Evolutionary conservation across 2,329 filamentous ascomycete genomes (phyloP).

Genomic region (Colletotrichum destructivum): DNA sequence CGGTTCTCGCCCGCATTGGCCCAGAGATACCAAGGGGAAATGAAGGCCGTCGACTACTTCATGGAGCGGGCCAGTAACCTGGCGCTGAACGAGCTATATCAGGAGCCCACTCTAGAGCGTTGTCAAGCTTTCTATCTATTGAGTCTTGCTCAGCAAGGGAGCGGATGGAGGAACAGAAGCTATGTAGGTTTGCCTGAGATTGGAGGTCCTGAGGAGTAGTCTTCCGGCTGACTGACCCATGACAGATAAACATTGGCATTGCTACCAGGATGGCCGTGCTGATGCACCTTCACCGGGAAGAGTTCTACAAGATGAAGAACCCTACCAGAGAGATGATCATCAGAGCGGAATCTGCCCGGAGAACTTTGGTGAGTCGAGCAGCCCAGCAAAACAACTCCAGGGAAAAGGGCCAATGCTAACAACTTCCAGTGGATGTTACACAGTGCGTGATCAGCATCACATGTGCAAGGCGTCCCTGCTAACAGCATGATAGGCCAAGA

Average conservation of each 20-base stretch:
- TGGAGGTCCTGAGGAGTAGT: neutral
- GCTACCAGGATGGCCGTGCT: slow-evolving; percentile 69
- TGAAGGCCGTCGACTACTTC: slow-evolving; percentile 68
- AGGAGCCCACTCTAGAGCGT: slow-evolving; percentile 66
- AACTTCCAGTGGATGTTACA: slow-evolving; percentile 69
- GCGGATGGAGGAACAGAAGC: slow-evolving; percentile 67
- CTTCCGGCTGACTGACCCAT: slow-evolving; percentile 41
- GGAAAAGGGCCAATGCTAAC: slow-evolving; percentile 23
- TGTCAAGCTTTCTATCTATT: slow-evolving; percentile 73
- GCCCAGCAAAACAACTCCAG: slow-evolving; percentile 13
- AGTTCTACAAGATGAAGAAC: slow-evolving; percentile 63
- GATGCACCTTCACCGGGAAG: slow-evolving; percentile 70
- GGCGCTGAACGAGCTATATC: slow-evolving; percentile 66
- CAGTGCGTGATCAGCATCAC: slow-evolving; percentile 52
- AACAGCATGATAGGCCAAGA: slow-evolving; percentile 60
- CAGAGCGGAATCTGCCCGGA: slow-evolving; percentile 68
- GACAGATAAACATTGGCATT: slow-evolving; percentile 69
- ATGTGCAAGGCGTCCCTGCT: neutral
- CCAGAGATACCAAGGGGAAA: slow-evolving; percentile 64
- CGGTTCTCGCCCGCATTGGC: slow-evolving; percentile 66
- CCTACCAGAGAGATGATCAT: slow-evolving; percentile 62
- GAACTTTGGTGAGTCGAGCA: slow-evolving; percentile 63
- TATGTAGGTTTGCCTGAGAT: slow-evolving; percentile 58
- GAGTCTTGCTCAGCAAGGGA: slow-evolving; percentile 72
- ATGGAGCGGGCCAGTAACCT: slow-evolving; percentile 65